These are phyloP conservation scores for Solanum gracilifrons DNA, from an alignment of 257 asterid species.

Conservation along the genomic window DNA sequence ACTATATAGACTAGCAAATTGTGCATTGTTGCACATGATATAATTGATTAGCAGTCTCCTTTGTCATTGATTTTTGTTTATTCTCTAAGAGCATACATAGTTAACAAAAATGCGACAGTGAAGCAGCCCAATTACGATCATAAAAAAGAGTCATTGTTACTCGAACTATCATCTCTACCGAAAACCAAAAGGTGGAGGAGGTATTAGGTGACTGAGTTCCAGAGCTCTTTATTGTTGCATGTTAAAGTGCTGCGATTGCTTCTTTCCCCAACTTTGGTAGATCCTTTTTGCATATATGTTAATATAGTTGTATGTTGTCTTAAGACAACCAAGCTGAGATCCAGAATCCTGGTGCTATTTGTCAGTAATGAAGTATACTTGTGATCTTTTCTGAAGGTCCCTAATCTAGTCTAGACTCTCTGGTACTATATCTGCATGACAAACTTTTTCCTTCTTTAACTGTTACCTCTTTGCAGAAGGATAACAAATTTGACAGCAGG, in stretches of 20 bases:
- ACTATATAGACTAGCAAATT: neutral
- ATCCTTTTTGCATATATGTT: neutral
- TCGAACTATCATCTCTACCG: neutral
- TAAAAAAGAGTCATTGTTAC: neutral
- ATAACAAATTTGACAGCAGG: constrained; percentile 25
- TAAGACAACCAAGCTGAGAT: neutral
- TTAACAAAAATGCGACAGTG: neutral
- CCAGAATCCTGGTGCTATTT: neutral
- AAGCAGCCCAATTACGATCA: neutral
- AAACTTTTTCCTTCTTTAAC: neutral
- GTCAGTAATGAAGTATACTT: neutral
- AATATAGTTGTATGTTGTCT: neutral
- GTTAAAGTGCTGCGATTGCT: neutral
- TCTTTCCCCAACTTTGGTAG: neutral
- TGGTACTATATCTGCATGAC: neutral
- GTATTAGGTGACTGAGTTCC: neutral
- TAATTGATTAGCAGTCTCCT: neutral
- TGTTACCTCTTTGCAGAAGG: constrained; percentile 26
- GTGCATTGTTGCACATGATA: neutral
- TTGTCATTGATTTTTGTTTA: neutral
- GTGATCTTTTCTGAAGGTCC: neutral
- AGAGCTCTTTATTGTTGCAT: neutral
- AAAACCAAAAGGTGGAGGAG: neutral
- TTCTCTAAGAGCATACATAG: neutral
- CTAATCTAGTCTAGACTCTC: neutral